Evolutionary conservation across 1,284 basidiomycete genomes (phyloP).

Genomic region (Microbotryum lychnidis-dioicae): DNA sequence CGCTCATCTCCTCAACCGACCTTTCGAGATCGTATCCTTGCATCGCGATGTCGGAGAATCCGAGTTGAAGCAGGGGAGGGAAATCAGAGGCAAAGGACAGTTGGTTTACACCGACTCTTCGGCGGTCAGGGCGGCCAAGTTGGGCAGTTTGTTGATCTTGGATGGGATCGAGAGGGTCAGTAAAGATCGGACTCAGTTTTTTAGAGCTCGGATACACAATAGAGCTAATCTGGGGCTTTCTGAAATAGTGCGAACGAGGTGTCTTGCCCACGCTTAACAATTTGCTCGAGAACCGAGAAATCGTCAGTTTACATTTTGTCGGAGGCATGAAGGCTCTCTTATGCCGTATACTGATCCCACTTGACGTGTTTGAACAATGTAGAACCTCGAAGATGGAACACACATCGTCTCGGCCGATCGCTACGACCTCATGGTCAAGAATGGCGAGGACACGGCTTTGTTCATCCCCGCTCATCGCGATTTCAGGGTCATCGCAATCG

Average conservation of each 20-base stretch:
- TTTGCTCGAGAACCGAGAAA: conserved; percentile 38
- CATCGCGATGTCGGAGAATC: conserved; percentile 41
- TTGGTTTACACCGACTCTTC: conserved; percentile 39
- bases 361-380: neutral
- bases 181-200: too few species aligned
- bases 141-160: conserved; percentile 39
- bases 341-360: conserved; percentile 17
- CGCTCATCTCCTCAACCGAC: conserved; percentile 19
- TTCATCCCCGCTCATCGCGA: conserved; percentile 40
- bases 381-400: conserved; percentile 41
- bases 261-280: conserved; percentile 39
- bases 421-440: conserved; percentile 31
- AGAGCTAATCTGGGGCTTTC: neutral
- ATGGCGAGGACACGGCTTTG: conserved; percentile 26
- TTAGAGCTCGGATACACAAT: too few species aligned
- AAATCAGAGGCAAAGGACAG: conserved; percentile 36
- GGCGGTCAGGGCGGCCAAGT: conserved; percentile 41
- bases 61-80: conserved; percentile 39
- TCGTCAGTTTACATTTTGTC: conserved; percentile 1
- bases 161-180: conserved; percentile 39
- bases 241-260: conserved; percentile 12
- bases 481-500: conserved; percentile 41
- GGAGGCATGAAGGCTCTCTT: too few species aligned
- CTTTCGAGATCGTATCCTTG: conserved; percentile 39
- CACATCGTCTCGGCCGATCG: conserved; percentile 41